Evolutionary conservation across 2,329 filamentous ascomycete species (phyloP).

Genomic region (Neofusicoccum sp.): DNA sequence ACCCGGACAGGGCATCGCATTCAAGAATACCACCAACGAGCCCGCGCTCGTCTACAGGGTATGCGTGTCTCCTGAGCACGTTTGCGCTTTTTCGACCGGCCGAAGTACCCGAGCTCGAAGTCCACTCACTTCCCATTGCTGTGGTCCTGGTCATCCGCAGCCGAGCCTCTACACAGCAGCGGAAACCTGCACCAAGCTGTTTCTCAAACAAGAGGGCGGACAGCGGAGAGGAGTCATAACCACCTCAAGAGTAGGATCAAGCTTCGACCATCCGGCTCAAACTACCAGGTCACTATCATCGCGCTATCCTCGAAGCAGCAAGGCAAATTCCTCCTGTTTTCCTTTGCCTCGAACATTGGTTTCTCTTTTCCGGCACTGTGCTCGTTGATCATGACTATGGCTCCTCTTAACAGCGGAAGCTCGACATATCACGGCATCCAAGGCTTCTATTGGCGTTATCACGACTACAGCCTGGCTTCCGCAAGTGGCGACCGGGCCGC

Average conservation of each 20-base stretch:
- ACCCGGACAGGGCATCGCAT: background rate
- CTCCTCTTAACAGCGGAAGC: slow-evolving; percentile 30
- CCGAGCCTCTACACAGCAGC: background rate
- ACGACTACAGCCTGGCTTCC: slow-evolving; percentile 26
- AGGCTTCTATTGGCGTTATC: slow-evolving; percentile 30
- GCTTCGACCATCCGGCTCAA: background rate
- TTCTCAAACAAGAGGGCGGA: background rate
- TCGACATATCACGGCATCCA: slow-evolving; percentile 31
- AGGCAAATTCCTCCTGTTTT: background rate
- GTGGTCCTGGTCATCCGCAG: background rate
- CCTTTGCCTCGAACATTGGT: background rate
- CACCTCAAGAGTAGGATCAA: background rate
- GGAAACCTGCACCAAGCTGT: background rate
- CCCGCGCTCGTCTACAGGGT: background rate
- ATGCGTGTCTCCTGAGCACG: background rate
- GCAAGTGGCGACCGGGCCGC: slow-evolving; percentile 23
- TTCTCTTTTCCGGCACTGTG: background rate
- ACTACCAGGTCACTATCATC: background rate
- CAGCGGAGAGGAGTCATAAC: background rate
- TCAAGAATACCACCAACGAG: background rate
- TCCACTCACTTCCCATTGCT: background rate
- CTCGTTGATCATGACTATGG: slow-evolving; percentile 22
- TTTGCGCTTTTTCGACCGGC: background rate
- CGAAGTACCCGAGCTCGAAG: background rate
- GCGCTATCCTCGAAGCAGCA: background rate